Conservation (phyloP, 352 stramenopile genomes). For the Globisporangium spiculum region DNA sequence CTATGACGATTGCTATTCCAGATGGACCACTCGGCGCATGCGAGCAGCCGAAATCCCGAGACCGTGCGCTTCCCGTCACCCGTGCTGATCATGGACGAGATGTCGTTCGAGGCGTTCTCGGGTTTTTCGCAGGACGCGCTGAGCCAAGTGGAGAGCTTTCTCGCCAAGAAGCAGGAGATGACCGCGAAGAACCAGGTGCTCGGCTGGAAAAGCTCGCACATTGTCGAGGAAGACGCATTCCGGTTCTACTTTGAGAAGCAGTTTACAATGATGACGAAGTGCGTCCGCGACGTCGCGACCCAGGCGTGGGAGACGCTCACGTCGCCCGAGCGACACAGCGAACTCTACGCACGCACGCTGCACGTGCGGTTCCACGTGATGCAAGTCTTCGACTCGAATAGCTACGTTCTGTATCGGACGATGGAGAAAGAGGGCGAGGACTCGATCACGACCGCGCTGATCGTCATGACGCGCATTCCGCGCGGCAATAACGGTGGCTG, state of each 20-base stretch:
- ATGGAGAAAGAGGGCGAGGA: conserved; percentile 61
- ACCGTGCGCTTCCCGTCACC: conserved; percentile 30
- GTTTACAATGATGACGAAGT: conserved; percentile 23
- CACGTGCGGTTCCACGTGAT: conserved; percentile 58
- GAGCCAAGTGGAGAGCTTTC: conserved; percentile 36
- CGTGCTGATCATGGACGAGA: conserved; percentile 61
- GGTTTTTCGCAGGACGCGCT: conserved; percentile 43
- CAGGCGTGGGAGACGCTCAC: conserved; percentile 50
- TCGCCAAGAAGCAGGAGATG: conserved; percentile 42
- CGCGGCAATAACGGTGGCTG: conserved; percentile 32
- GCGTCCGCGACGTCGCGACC: conserved; percentile 24
- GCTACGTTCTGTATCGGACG: conserved; percentile 50
- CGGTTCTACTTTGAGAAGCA: conserved; percentile 58
- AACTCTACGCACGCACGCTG: conserved; percentile 48
- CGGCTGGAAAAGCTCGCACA: conserved; percentile 47
- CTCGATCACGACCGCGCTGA: conserved; percentile 54
- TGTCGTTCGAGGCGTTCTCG: conserved; percentile 47
- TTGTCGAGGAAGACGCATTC: conserved; percentile 46
- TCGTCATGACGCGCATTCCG: conserved; percentile 52
- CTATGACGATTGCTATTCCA: not conserved
- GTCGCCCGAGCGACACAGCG: conserved; percentile 38
- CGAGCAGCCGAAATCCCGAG: conserved; percentile 24
- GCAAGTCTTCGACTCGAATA: conserved; percentile 52
- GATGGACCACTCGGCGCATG: conserved; percentile 52
- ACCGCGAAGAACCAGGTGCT: conserved; percentile 46